phyloP scores from a whole-genome alignment of 768 basidiomycete species.

The Brasilioporus rufonigricans region DNA sequence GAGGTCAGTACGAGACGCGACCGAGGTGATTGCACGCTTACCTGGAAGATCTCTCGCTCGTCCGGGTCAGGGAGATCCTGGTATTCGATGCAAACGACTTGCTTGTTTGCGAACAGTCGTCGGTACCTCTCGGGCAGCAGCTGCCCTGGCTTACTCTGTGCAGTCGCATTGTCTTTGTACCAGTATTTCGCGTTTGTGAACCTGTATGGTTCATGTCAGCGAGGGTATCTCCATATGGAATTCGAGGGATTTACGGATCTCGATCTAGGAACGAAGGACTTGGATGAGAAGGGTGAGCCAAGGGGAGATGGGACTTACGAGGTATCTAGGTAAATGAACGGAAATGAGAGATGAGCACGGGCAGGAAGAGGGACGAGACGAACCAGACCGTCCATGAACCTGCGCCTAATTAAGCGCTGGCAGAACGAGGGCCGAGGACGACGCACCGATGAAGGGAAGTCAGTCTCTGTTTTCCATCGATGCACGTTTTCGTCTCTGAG shows the following conservation, averaged over 20 bases:
- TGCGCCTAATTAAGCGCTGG: conserved; percentile 23
- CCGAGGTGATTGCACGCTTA: conserved; percentile 25
- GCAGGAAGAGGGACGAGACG: conserved; percentile 25
- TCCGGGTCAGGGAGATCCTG: conserved; percentile 52
- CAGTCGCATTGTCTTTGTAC: conserved; percentile 36
- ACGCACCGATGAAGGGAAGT: conserved; percentile 70
- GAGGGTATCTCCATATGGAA: too few species aligned
- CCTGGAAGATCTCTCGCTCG: conserved; percentile 74
- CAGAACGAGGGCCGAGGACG: background rate
- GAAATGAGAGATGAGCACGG: conserved; percentile 1
- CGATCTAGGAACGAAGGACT: conserved; percentile 28
- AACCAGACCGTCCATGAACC: conserved; percentile 71
- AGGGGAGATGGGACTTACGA: conserved; percentile 36
- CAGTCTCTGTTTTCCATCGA: conserved; percentile 80
- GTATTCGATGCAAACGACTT: conserved; percentile 81
- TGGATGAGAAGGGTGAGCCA: background rate
- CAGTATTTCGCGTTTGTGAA: conserved; percentile 45
- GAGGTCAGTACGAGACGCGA: background rate
- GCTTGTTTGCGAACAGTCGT: conserved; percentile 66
- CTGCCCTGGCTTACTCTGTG: conserved; percentile 22
- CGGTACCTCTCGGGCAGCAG: conserved; percentile 55
- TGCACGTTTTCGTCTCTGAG: conserved; percentile 61
- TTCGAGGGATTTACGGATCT: conserved; percentile 41
- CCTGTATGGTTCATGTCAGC: conserved; percentile 10
- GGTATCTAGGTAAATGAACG: conserved; percentile 44